Base-by-base conservation (phyloP, 352 stramenopile species). In the Phytopythium sindhum region DNA sequence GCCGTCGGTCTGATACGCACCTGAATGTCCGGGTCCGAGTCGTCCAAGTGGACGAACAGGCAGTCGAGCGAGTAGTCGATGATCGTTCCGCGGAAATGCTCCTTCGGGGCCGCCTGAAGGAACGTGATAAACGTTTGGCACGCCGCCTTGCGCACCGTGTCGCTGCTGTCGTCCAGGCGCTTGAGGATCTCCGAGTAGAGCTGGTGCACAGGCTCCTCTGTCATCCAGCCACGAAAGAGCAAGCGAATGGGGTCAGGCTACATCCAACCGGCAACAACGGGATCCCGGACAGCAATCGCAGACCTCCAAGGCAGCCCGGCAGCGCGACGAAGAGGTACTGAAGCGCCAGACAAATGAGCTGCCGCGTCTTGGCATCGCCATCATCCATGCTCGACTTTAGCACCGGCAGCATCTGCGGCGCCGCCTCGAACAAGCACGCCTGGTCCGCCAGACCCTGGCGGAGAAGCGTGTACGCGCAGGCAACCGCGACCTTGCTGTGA, bases 131-230 rank as follows among this genome's bases (percentile, higher is more conserved):
- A 94, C 24, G 91, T 96, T 51, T 90, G 78, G 66, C 91, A 98
- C 7, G 88, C 88, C 10, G 86, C 80, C 60, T 88, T 90, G 55
- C 91, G 88, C 55, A 98, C 91, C 23, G 80, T 86, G 61, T 98
- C 90, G 64, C 94, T 96, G 66, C 88, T 96, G 70, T 98, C 91
- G 59, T 98, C 91, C 23, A 98, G 75, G 4, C 90, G 89, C 74
- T 98, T 98, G 53, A 98, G 74, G 56, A 98, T 92, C 35, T 98
- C 91, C 11, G 91, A 80, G 65, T 97, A 97, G 10, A 98, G 75
- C 33, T 97, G 85, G 69, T 95, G 81, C 51, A 97, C 89, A 17
- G 90, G 88, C 62, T 97, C 90, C 76, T 96, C 88, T 93, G 63
- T 33, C 23, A 31, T 26, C 0, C 48, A 39, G 41, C 41, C 41